Base-by-base conservation (phyloP, 73 alveolate genomes). In the Stentor coeruleus region DNA sequence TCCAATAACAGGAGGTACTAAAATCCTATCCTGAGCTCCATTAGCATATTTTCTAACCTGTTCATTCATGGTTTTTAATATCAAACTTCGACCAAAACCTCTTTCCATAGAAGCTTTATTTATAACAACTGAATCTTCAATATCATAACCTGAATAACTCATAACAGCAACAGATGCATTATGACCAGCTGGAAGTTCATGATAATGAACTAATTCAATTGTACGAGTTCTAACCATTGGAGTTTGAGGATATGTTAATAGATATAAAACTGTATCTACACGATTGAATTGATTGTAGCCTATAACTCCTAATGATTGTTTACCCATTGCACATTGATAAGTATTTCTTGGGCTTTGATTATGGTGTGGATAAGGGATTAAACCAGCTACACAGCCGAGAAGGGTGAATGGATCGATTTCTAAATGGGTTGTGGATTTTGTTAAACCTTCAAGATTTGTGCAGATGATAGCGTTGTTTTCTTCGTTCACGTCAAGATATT, bases 281-380 rank as follows among this genome's bases (percentile, higher is more conserved):
- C 98, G 85, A 35, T 79, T 81, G 89, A 91, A 84, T 85, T 95
- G 97, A 86, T 97, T 97, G 86, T 87, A 92, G 14, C 99, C 99
- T 37, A 95, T 92, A 36, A 93, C 88, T 33, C 99, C 99, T 81
- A 98, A 90, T 0, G 99, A 98, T 89, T 98, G 96, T 86, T 97
- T 98, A 35, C 99, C 99, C 99, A 98, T 98, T 26, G 99, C 98
- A 81, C 99, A 98, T 91, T 98, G 97, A 89, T 93, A 98, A 28
- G 99, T 98, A 90, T 98, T 98, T 81, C 99, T 89, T 20, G 99
- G 99, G 58, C 98, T 90, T 89, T 98, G 98, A 85, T 98, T 98
- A 88, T 98, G 99, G 89, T 98, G 98, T 59, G 99, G 99, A 86
- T 97, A 98, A 20, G 99, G 99, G 35, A 59, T 82, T 15, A 88